Percentiles rank a stretch among this genome's conserved stretches.
Evolutionary conservation across 176 grass and related monocot genomes (phyloP).

Genomic region (Cymbopogon citratus): DNA sequence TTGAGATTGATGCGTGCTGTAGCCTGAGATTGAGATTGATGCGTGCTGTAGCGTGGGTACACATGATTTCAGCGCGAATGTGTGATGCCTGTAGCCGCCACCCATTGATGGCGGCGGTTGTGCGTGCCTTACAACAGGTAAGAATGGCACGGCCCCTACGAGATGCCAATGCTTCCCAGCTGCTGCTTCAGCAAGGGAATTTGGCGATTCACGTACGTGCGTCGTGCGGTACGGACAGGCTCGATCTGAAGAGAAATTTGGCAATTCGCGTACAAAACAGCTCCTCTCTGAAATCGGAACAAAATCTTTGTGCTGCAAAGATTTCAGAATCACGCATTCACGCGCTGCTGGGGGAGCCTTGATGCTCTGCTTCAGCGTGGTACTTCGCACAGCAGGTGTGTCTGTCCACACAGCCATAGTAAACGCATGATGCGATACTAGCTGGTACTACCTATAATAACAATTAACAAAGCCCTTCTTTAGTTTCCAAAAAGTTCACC

Average conservation of each 20-base stretch:
- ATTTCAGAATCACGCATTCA: background rate
- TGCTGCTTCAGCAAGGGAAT: background rate
- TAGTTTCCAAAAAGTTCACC: too few species aligned
- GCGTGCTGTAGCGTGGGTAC: background rate
- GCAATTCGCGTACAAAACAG: background rate
- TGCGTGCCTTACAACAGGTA: background rate
- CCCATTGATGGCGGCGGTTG: background rate
- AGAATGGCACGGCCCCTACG: constrained; percentile 5
- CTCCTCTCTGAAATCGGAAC: background rate
- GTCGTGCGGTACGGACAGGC: too few species aligned
- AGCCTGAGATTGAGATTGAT: constrained; percentile 4
- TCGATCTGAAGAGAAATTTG: too few species aligned
- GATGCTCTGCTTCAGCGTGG: background rate
- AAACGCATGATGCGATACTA: too few species aligned
- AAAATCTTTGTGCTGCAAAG: background rate
- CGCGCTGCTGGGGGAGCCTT: background rate
- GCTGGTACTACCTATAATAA: too few species aligned
- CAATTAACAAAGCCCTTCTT: too few species aligned
- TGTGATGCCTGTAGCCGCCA: background rate
- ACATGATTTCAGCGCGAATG: constrained; percentile 1
- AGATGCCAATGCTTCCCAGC: background rate
- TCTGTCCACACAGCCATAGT: too few species aligned
- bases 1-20: too few species aligned
- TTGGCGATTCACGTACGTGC: background rate
- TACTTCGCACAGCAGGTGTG: background rate